Evolutionary conservation across 2,329 filamentous ascomycete species (phyloP).

Genomic region (Nemania serpens): DNA sequence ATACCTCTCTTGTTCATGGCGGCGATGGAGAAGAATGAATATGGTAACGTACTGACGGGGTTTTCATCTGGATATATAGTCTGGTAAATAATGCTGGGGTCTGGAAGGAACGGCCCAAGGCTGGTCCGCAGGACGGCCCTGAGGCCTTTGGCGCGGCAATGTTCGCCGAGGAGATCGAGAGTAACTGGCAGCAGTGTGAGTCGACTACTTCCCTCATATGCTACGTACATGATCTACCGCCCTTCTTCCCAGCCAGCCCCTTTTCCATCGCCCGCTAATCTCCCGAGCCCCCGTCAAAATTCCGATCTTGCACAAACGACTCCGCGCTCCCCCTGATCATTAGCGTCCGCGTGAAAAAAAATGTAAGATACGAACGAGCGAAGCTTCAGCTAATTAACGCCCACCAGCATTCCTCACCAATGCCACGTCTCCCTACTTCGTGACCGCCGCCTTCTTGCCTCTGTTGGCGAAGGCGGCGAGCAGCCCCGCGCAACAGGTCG

Average conservation of each 20-base stretch:
- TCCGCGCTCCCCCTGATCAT: too few relatives aligned
- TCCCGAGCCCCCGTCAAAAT: too few relatives aligned
- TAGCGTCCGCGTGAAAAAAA: too few relatives aligned
- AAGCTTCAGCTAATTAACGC: neutral
- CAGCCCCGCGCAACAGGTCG: conserved; percentile 52
- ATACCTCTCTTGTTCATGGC: too few relatives aligned
- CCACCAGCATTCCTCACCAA: conserved; percentile 54
- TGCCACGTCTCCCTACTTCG: conserved; percentile 55
- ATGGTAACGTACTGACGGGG: neutral
- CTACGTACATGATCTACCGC: neutral
- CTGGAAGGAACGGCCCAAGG: conserved; percentile 31
- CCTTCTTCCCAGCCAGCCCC: neutral
- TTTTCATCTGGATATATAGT: conserved; percentile 16
- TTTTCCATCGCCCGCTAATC: neutral
- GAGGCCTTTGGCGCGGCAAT: conserved; percentile 36
- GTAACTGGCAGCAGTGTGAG: conserved; percentile 35
- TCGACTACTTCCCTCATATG: neutral
- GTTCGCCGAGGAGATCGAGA: conserved; percentile 33
- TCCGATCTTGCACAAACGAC: too few relatives aligned
- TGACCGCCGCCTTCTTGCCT: conserved; percentile 58
- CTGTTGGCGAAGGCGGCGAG: conserved; percentile 54
- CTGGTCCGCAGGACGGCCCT: conserved; percentile 31
- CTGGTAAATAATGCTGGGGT: conserved; percentile 60
- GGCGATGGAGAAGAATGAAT: too few relatives aligned
- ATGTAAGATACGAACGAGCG: too few relatives aligned